Evolutionary conservation across 192 early-diverging fungal species (phyloP).

Genomic region (Funneliformis mosseae): DNA sequence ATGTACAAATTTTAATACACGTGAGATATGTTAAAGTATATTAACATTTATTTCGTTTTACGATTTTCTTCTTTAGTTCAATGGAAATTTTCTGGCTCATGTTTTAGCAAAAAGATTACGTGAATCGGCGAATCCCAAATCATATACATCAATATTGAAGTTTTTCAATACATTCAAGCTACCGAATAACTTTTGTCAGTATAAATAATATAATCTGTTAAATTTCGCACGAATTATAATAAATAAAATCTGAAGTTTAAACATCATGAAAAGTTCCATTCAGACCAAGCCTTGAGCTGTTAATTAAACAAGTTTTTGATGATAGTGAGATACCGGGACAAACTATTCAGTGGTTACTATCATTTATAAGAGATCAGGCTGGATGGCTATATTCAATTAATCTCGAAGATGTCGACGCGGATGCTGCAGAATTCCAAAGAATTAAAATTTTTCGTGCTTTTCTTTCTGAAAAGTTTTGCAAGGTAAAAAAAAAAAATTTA

Average conservation of each 20-base stretch:
- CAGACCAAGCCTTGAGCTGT: conserved; percentile 6
- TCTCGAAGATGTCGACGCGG: neutral
- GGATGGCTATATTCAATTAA: neutral
- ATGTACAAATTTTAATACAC: neutral
- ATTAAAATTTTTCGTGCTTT: neutral
- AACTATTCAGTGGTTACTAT: conserved; percentile 9
- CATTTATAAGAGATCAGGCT: conserved; percentile 16
- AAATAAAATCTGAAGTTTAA: neutral
- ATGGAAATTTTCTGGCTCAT: conserved; percentile 5
- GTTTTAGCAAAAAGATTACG: conserved; percentile 1
- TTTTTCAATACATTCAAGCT: conserved; percentile 18
- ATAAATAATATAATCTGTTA: neutral
- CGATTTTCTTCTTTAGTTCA: neutral
- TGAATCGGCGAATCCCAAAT: neutral
- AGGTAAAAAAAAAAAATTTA: neutral
- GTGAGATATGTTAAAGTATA: neutral
- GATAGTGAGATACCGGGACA: neutral
- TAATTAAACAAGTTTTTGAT: neutral
- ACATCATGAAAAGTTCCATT: conserved; percentile 12
- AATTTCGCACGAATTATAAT: neutral
- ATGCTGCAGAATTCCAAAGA: neutral
- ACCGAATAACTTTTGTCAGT: neutral
- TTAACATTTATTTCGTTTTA: neutral
- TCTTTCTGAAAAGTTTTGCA: neutral
- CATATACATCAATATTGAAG: conserved; percentile 6